Evolutionary conservation across 164 flowering plant genomes (phyloP), one percentile per base, ranked within the genome.

Genomic region (Stephania yunnanensis): DNA sequence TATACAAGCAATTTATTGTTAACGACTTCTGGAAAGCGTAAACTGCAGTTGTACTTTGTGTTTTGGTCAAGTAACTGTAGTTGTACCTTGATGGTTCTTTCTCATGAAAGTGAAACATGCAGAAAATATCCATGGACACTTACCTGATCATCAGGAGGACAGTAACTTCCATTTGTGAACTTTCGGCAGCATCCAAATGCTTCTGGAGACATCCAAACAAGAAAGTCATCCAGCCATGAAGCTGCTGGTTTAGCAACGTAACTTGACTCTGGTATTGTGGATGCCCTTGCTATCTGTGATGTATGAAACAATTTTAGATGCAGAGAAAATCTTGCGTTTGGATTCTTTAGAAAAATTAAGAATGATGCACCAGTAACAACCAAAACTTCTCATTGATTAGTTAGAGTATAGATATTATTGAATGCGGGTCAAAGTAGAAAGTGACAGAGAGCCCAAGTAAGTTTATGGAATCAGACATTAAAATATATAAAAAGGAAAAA

Each of bases 131-230:
- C 20, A 58, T 19, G n/a, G 65, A 55, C 65, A 58, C 30, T 73
- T 9, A 92, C 98, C 98, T 96, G 99, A 82, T 96, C 99, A 90
- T 91, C 89, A 46, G 98, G 99, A 19, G 99, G 98, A 69, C 99
- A 96, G 71, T 88, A 96, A 77, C 80, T 92, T 78, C 91, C 95
- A 90, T 96, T 94, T 48, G 86, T 86, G 74, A 91, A 96, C 82
- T 92, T 94, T 68, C 99, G 86, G 71, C 99, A 94, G 85, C 99
- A 96, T 52, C 97, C 98, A 87, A 96, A 96, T 74, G 99, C 99
- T 85, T 96, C 98, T 45, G 99, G 98, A 70, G 99, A 94, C 75
- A 96, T 73, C 99, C 99, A 96, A 76, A 96, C 94, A 73, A 96
- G 92, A 82, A 89, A 96, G 75, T 96, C 99, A 84, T 96, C 99